phyloP scores from a whole-genome alignment of 2,329 filamentous ascomycete genomes.

The Fusarium coicis region DNA sequence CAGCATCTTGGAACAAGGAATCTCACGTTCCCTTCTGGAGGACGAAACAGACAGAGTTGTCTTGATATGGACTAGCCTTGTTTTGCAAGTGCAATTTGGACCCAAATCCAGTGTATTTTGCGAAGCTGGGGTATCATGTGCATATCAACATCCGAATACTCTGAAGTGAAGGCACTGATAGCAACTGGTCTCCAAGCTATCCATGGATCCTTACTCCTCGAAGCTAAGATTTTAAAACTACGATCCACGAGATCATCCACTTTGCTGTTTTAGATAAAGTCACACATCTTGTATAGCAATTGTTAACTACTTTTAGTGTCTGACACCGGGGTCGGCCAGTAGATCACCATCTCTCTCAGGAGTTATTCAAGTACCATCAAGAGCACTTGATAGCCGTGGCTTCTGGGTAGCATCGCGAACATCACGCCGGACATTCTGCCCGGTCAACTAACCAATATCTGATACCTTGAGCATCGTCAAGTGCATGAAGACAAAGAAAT shows the following conservation, averaged over 20 bases:
- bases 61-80: constrained; percentile 32
- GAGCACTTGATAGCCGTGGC: neutral
- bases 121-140: constrained; percentile 29
- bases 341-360: neutral
- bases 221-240: constrained; percentile 28
- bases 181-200: neutral
- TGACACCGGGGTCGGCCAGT: constrained; percentile 10
- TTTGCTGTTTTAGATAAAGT: constrained; percentile 38
- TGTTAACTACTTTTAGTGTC: constrained; percentile 14
- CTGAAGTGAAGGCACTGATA: constrained; percentile 26
- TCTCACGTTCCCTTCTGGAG: constrained; percentile 16
- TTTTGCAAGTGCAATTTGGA: constrained; percentile 42
- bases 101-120: constrained; percentile 40
- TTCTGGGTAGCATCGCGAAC: neutral
- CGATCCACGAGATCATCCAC: constrained; percentile 37
- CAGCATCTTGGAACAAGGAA: constrained; percentile 22
- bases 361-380: constrained; percentile 9
- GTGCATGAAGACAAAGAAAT: neutral
- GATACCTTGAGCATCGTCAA: neutral
- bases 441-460: neutral
- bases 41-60: constrained; percentile 14
- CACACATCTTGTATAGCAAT: constrained; percentile 24
- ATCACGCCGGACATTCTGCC: neutral
- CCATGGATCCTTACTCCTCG: constrained; percentile 32
- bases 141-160: constrained; percentile 3